Conservation (phyloP, 2,329 filamentous ascomycete genomes). For the Scytalidium sp. region DNA sequence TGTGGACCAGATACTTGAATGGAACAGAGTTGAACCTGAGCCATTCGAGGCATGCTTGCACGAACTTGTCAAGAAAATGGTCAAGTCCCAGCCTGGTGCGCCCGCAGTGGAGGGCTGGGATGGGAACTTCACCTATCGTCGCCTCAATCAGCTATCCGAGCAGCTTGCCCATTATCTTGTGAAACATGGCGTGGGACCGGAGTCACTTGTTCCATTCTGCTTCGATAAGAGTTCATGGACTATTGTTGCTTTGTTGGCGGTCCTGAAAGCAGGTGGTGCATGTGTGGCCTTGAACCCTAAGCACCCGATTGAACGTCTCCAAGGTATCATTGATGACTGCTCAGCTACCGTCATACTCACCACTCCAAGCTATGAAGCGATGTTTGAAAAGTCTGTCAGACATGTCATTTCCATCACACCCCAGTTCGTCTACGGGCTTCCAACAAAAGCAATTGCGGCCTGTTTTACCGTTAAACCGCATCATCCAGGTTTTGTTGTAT, state of each 20-base stretch:
- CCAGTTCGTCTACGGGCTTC: neutral
- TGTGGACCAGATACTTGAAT: neutral
- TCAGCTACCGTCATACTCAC: neutral
- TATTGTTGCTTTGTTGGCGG: slow-evolving; percentile 20
- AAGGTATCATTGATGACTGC: neutral
- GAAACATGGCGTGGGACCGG: slow-evolving; percentile 11
- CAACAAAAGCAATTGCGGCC: slow-evolving; percentile 56
- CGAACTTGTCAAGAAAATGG: slow-evolving; percentile 15
- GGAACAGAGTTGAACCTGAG: slow-evolving; percentile 3
- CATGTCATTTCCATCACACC: neutral
- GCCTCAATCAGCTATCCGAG: slow-evolving; percentile 15
- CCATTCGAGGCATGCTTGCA: slow-evolving; percentile 16
- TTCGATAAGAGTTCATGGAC: slow-evolving; percentile 24
- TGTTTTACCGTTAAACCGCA: neutral
- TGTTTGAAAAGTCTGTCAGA: too few relatives aligned
- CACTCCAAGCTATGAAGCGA: too few relatives aligned
- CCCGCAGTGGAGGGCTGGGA: slow-evolving; percentile 22
- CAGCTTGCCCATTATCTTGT: slow-evolving; percentile 13
- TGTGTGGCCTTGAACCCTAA: slow-evolving; percentile 25
- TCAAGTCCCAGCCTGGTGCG: slow-evolving; percentile 11
- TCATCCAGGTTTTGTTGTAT: slow-evolving; percentile 2
- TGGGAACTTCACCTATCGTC: slow-evolving; percentile 13
- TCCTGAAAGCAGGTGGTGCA: slow-evolving; percentile 20
- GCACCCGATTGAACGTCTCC: slow-evolving; percentile 18
- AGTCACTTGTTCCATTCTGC: slow-evolving; percentile 17